Evolutionary conservation across 148 eudicot species (phyloP).

Genomic region (Rhododendron kiyosumense): DNA sequence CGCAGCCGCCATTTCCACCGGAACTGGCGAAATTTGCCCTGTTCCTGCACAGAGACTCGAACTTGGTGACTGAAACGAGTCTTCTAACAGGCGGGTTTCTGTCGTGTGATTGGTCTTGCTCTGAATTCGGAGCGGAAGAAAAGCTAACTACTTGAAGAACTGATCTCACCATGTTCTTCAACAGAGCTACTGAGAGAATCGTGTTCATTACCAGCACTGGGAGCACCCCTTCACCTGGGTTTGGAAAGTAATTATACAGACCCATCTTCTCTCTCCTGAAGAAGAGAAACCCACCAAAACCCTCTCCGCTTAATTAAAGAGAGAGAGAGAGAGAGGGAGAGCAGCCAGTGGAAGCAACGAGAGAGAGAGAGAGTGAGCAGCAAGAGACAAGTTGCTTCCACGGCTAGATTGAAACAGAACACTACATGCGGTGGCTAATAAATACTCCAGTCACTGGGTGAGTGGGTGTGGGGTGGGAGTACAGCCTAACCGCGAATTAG

Average conservation of each 20-base stretch:
- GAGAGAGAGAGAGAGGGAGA: no score
- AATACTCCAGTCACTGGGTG: not conserved
- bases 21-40: not conserved
- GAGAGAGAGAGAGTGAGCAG: not conserved
- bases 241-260: constrained; percentile 43
- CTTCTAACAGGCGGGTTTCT: not conserved
- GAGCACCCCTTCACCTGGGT: constrained; percentile 51
- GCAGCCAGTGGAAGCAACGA: not conserved
- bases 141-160: constrained; percentile 24
- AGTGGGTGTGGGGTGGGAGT: not conserved
- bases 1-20: not conserved
- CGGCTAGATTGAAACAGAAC: not conserved
- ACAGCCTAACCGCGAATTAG: not conserved
- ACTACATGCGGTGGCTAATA: not conserved
- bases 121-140: constrained; percentile 3
- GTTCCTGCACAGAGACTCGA: constrained; percentile 19
- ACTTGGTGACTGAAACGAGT: constrained; percentile 30
- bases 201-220: constrained; percentile 61
- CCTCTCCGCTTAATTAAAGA: no score
- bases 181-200: constrained; percentile 36
- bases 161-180: constrained; percentile 44
- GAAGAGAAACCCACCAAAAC: no score
- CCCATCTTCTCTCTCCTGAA: constrained; percentile 36
- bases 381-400: not conserved
- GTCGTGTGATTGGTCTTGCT: constrained; percentile 22